Conservation (phyloP, 2,329 filamentous ascomycete genomes). For the Colletotrichum sp. region DNA sequence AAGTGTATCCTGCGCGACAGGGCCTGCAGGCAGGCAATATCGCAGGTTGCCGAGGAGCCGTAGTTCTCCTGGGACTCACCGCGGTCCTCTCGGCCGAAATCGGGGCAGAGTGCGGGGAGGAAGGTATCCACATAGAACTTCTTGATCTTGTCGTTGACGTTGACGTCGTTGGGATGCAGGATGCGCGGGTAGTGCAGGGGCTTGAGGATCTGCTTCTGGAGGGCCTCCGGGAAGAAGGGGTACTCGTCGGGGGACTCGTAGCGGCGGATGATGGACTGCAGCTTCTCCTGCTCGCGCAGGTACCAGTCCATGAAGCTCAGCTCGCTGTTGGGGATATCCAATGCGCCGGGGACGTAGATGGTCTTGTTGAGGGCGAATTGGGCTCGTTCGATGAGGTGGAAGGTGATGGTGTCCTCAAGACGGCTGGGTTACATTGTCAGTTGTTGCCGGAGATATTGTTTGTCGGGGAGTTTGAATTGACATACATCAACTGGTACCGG, state of each 20-base stretch:
- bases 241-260: slow-evolving; percentile 98
- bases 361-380: slow-evolving; percentile 92
- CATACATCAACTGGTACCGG: slow-evolving; percentile 87
- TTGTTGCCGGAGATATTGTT: slow-evolving; percentile 5
- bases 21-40: slow-evolving; percentile 89
- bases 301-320: slow-evolving; percentile 95
- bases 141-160: slow-evolving; percentile 89
- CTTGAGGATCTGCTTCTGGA: slow-evolving; percentile 83
- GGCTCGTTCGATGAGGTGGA: slow-evolving; percentile 95
- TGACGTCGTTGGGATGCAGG: slow-evolving; percentile 86
- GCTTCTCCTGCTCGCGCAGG: slow-evolving; percentile 83
- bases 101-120: slow-evolving; percentile 81
- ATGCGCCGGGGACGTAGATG: slow-evolving; percentile 83
- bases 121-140: slow-evolving; percentile 82
- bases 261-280: slow-evolving; percentile 92
- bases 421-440: slow-evolving; percentile 63
- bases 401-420: slow-evolving; percentile 96
- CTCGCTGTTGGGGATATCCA: slow-evolving; percentile 74
- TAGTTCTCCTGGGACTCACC: slow-evolving; percentile 94
- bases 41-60: slow-evolving; percentile 87
- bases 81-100: slow-evolving; percentile 78
- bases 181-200: slow-evolving; percentile 88
- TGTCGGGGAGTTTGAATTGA: slow-evolving; percentile 33
- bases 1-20: slow-evolving; percentile 93
- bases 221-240: slow-evolving; percentile 87